Percentiles rank a stretch among this genome's conserved stretches.
Conservation (phyloP, 192 early-diverging fungal species). For the Phlyctochytrium bullatum region DNA sequence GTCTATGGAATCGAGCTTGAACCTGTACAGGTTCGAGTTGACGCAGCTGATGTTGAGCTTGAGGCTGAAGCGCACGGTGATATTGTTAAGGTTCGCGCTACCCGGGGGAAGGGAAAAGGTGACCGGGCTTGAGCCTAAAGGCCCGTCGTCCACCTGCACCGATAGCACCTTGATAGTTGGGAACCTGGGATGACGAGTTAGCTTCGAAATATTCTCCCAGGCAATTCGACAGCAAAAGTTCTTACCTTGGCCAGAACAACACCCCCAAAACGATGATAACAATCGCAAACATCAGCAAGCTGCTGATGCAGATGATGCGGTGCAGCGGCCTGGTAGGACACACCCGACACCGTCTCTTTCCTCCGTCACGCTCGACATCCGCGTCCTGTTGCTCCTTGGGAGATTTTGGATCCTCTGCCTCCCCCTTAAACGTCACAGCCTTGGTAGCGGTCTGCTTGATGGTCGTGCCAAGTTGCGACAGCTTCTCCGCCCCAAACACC, state of each 20-base stretch:
- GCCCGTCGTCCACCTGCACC: background rate
- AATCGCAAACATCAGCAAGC: background rate
- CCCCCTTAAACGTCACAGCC: too few species aligned
- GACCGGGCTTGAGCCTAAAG: background rate
- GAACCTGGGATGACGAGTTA: background rate
- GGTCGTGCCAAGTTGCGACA: too few species aligned
- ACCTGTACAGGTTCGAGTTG: constrained; percentile 22
- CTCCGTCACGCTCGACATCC: too few species aligned
- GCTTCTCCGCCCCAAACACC: too few species aligned
- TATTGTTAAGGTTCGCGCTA: constrained; percentile 6
- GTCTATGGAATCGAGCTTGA: constrained; percentile 21
- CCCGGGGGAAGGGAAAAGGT: constrained; percentile 16
- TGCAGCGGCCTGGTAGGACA: background rate
- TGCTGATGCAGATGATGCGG: background rate
- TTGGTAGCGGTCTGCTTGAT: too few species aligned
- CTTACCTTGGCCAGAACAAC: background rate
- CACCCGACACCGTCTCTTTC: background rate
- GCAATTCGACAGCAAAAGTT: too few species aligned
- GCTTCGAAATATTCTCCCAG: background rate
- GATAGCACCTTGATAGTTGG: background rate
- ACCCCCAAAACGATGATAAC: background rate
- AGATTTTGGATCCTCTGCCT: too few species aligned
- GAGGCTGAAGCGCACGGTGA: constrained; percentile 9
- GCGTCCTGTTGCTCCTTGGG: too few species aligned
- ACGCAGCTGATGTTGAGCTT: constrained; percentile 10